Conservation (phyloP, 31 red algal genomes). For the Bonnemaisonia californica region DNA sequence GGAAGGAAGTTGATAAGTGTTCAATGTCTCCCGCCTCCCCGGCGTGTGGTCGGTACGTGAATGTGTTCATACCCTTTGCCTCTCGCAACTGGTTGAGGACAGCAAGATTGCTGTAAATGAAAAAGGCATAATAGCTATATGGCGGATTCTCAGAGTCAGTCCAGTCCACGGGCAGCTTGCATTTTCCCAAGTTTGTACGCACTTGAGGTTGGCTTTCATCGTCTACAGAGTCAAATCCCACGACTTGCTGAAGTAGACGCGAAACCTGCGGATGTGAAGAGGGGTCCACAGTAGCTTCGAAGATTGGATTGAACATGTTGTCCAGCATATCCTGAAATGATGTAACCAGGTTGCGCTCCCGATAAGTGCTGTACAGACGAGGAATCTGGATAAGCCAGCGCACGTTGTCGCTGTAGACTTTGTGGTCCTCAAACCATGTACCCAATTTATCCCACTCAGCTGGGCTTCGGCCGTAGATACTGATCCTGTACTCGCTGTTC, state of each 20-base stretch:
- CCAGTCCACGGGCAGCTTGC: conserved; percentile 72
- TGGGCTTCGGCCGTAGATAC: conserved; percentile 81
- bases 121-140: conserved; percentile 90
- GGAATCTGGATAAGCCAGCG: conserved; percentile 98
- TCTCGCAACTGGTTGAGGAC: conserved; percentile 88
- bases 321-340: conserved; percentile 93
- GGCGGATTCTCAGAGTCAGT: conserved; percentile 67
- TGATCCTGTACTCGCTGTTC: conserved; percentile 87
- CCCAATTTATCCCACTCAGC: conserved; percentile 85
- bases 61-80: conserved; percentile 83
- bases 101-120: conserved; percentile 89
- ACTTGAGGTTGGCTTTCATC: conserved; percentile 89
- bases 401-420: conserved; percentile 78
- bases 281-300: conserved; percentile 92
- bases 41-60: conserved; percentile 91
- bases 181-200: conserved; percentile 35
- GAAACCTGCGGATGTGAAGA: conserved; percentile 67
- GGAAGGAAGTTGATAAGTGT: conserved; percentile 86
- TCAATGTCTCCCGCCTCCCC: conserved; percentile 94
- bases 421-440: conserved; percentile 75
- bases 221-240: conserved; percentile 97
- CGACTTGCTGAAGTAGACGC: conserved; percentile 86
- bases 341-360: conserved; percentile 42
- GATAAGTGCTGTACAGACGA: conserved; percentile 81
- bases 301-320: conserved; percentile 95